Percentiles rank a stretch among this genome's conserved stretches.
These are phyloP conservation scores for Penstemon newberryi DNA, from an alignment of 257 asterid species.

Conservation along the genomic window DNA sequence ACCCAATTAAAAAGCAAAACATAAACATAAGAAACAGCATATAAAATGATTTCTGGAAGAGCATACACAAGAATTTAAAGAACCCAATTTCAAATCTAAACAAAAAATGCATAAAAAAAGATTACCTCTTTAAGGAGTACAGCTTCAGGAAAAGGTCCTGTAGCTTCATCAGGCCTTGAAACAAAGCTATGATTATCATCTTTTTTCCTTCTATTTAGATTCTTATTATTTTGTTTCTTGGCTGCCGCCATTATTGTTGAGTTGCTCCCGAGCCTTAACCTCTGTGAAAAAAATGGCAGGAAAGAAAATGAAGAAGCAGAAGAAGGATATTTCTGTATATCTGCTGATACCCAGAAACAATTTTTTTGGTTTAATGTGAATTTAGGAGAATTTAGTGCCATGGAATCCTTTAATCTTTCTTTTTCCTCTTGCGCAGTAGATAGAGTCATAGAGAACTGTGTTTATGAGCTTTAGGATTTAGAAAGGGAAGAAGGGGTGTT, in stretches of 20 bases:
- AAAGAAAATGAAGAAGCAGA: constrained; percentile 34
- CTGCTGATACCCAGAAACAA: constrained; percentile 28
- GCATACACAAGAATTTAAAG: not conserved
- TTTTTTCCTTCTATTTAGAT: constrained; percentile 36
- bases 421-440: constrained; percentile 7
- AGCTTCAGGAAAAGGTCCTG: constrained; percentile 88
- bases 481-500: constrained; percentile 22
- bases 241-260: constrained; percentile 47
- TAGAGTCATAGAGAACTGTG: not conserved
- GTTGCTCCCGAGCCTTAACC: constrained; percentile 34
- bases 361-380: constrained; percentile 17
- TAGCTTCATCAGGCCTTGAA: constrained; percentile 77
- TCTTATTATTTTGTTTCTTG: constrained; percentile 40
- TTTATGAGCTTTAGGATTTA: constrained; percentile 13
- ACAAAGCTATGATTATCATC: constrained; percentile 59
- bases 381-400: constrained; percentile 35
- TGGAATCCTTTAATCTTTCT: constrained; percentile 24
- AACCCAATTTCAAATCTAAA: not conserved
- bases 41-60: not conserved
- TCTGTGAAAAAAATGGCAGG: constrained; percentile 36
- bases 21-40: not conserved
- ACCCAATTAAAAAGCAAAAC: not conserved
- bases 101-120: not conserved
- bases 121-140: constrained; percentile 75
- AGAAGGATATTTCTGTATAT: constrained; percentile 27